phyloP scores from a whole-genome alignment of 768 basidiomycete species.

The Phlebiopsis flavidoalba region DNA sequence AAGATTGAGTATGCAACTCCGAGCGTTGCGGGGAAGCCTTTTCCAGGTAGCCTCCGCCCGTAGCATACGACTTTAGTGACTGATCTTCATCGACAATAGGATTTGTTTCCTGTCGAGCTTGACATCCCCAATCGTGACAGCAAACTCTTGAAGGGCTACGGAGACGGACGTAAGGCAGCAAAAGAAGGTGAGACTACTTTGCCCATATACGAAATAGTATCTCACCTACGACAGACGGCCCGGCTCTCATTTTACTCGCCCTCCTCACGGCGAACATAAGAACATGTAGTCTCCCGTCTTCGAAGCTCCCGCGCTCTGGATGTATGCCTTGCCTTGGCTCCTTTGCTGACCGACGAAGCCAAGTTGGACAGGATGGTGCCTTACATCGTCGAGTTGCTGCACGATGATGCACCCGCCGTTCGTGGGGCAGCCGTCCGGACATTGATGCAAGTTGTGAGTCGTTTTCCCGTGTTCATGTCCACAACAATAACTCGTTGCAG shows the following conservation, averaged over 20 bases:
- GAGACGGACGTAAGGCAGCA: constrained; percentile 41
- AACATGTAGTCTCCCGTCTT: constrained; percentile 80
- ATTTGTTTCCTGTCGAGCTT: constrained; percentile 73
- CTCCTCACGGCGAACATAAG: constrained; percentile 86
- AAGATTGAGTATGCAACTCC: constrained; percentile 48
- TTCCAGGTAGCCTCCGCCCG: constrained; percentile 47
- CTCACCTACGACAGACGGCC: constrained; percentile 55
- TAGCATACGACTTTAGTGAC: background rate
- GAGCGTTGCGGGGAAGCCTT: constrained; percentile 40
- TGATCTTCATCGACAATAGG: constrained; percentile 33
- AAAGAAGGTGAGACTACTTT: constrained; percentile 47
- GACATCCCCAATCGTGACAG: constrained; percentile 64
- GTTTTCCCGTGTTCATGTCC: background rate
- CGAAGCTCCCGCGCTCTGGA: constrained; percentile 83
- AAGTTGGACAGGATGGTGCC: constrained; percentile 92
- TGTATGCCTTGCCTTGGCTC: constrained; percentile 75
- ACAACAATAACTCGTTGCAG: constrained; percentile 20
- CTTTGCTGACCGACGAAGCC: constrained; percentile 88
- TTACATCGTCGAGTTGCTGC: constrained; percentile 82
- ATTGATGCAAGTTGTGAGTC: constrained; percentile 76
- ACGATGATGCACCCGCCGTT: constrained; percentile 81
- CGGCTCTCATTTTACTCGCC: constrained; percentile 83
- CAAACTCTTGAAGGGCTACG: constrained; percentile 31
- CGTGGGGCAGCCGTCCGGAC: constrained; percentile 75
- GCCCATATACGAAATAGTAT: background rate